phyloP scores from a whole-genome alignment of 2,329 filamentous ascomycete species.

The Acrodontium crateriforme region DNA sequence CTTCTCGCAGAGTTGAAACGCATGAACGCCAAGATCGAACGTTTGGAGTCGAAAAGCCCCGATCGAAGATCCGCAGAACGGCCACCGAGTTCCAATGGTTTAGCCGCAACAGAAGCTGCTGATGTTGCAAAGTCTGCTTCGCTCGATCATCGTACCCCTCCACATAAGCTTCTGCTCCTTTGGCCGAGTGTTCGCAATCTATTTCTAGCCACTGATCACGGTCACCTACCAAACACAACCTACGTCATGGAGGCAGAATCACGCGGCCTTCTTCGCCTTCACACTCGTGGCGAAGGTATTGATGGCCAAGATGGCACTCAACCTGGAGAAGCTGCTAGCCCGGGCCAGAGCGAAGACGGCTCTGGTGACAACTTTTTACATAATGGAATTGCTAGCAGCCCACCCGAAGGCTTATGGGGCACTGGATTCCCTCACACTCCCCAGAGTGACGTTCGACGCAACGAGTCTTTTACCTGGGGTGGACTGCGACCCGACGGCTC shows the following conservation, averaged over 20 bases:
- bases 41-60: constrained; percentile 12
- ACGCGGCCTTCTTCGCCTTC: constrained; percentile 22
- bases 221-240: constrained; percentile 5
- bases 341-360: constrained; percentile 26
- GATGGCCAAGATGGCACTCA: constrained; percentile 24
- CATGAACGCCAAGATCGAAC: constrained; percentile 14
- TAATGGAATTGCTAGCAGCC: constrained; percentile 21
- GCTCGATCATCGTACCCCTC: constrained; percentile 78
- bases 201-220: constrained; percentile 17
- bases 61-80: constrained; percentile 17
- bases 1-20: too few species aligned
- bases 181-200: constrained; percentile 39
- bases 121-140: constrained; percentile 60
- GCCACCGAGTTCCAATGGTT: constrained; percentile 2
- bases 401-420: constrained; percentile 40
- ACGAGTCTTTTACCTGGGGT: constrained; percentile 25
- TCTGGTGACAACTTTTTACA: constrained; percentile 14
- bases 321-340: constrained; percentile 23
- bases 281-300: constrained; percentile 25
- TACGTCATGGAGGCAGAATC: constrained; percentile 26
- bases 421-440: constrained; percentile 26
- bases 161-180: constrained; percentile 58
- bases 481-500: constrained; percentile 40
- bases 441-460: constrained; percentile 16
- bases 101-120: constrained; percentile 26